These are phyloP conservation scores for Ceraceosorus bombacis DNA, from an alignment of 1,284 basidiomycete species.

Conservation along the genomic window DNA sequence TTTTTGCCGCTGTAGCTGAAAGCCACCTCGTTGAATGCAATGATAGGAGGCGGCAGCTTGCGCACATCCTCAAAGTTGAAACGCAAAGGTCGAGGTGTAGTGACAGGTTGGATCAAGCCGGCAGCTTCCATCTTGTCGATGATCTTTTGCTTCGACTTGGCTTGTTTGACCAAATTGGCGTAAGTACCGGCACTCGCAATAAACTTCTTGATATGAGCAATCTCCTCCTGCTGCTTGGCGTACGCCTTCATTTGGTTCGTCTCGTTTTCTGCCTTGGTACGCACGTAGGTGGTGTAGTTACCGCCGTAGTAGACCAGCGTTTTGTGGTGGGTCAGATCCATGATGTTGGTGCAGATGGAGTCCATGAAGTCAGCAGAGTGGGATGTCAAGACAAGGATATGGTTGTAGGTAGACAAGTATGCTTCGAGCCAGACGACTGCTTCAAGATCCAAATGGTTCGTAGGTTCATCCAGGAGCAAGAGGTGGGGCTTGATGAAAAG, in stretches of 20 bases:
- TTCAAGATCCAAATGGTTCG: conserved; percentile 87
- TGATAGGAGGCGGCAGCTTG: conserved; percentile 91
- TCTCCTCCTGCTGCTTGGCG: conserved; percentile 95
- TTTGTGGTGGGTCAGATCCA: conserved; percentile 85
- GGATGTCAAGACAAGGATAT: conserved; percentile 82
- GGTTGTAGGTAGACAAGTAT: conserved; percentile 94
- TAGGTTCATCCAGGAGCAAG: conserved; percentile 66
- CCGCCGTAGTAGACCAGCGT: conserved; percentile 79
- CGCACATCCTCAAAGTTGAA: conserved; percentile 96
- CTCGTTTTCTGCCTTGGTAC: conserved; percentile 94
- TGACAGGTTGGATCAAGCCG: conserved; percentile 84
- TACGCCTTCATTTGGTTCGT: conserved; percentile 99
- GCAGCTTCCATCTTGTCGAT: conserved; percentile 99
- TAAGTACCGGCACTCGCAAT: conserved; percentile 98
- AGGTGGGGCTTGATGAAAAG: conserved; percentile 95
- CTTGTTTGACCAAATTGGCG: conserved; percentile 95
- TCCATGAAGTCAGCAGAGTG: conserved; percentile 99
- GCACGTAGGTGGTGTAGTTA: conserved; percentile 93
- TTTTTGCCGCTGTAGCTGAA: conserved; percentile 88
- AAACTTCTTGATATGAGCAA: conserved; percentile 92
- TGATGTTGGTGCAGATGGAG: conserved; percentile 74
- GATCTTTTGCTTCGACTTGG: conserved; percentile 94
- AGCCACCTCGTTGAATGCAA: conserved; percentile 88
- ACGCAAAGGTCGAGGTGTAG: conserved; percentile 63
- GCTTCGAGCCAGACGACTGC: conserved; percentile 99